Base-by-base conservation (phyloP, 2,329 filamentous ascomycete genomes). In the Geosmithia putterillii region DNA sequence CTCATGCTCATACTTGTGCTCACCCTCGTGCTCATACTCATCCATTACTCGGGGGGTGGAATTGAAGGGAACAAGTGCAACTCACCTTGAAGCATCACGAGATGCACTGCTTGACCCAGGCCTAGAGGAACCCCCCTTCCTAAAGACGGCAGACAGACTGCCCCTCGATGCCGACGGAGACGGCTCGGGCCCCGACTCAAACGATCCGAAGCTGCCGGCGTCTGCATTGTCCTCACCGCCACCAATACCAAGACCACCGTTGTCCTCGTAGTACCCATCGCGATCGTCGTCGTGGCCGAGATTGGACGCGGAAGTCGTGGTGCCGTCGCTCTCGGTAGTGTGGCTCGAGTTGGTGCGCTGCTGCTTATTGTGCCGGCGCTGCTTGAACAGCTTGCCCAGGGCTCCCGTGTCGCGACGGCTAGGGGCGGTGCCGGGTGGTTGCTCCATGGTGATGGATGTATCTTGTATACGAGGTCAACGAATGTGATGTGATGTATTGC, bases 351-450 rank as follows among this genome's bases (percentile, higher is more conserved):
- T 36, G 12, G 68, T 66, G 40, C 56, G 56, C 42, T 64, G 59
- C 44, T 70, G 64, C 56, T 65, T n/a, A n/a, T n/a, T 71, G 57
- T 64, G 70, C 45, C 64, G 64, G 40, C 69, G 65, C 40, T 70
- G 67, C 52, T 69, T 73, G 32, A 79, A 57, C 23, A 79, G 63
- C 58, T 74, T 77, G 45, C 62, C 65, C 38, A 75, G 57, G 12
- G 63, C 61, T 48, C 56, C 63, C n/a, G n/a, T n/a, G n/a, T n/a
- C n/a, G 28, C 28, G 28, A 32, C 15, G 28, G 28, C 28, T 12
- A 9, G 28, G 10, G 28, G 28, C n/a, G n/a, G n/a, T n/a, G n/a
- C n/a, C n/a, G n/a, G n/a, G n/a, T n/a, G n/a, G n/a, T n/a, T n/a
- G n/a, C n/a, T n/a, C n/a, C n/a, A n/a, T n/a, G n/a, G n/a, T n/a